These are phyloP conservation scores for Violaceomyces palustris DNA, from an alignment of 1,284 basidiomycete species.

Conservation along the genomic window DNA sequence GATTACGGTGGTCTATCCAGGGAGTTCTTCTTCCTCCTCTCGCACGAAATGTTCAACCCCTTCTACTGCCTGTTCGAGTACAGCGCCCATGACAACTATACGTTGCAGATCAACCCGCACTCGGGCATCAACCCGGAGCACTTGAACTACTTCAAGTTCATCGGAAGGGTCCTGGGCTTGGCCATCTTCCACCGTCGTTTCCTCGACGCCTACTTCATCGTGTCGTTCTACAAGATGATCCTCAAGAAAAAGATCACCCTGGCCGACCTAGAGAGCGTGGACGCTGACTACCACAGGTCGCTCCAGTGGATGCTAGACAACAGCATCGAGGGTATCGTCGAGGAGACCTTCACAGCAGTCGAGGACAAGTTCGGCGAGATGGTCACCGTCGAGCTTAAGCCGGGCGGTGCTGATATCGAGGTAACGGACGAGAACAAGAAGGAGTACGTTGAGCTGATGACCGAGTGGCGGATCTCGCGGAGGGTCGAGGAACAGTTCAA, in stretches of 20 bases:
- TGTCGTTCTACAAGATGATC: constrained; percentile 98
- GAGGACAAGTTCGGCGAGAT: constrained; percentile 97
- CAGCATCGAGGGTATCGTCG: constrained; percentile 49
- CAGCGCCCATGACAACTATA: constrained; percentile 98
- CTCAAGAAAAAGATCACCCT: constrained; percentile 53
- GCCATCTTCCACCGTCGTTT: constrained; percentile 98
- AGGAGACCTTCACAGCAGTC: constrained; percentile 57
- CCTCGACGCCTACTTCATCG: constrained; percentile 97
- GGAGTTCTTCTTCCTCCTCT: constrained; percentile 99
- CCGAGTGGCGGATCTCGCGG: constrained; percentile 85
- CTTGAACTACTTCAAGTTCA: constrained; percentile 99
- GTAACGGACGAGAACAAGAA: constrained; percentile 98
- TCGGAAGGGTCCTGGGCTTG: constrained; percentile 85
- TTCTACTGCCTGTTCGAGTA: constrained; percentile 99
- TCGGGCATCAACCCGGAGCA: constrained; percentile 98
- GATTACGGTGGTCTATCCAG: constrained; percentile 97
- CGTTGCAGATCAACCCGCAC: constrained; percentile 94
- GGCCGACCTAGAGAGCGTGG: constrained; percentile 49
- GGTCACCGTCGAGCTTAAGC: constrained; percentile 85
- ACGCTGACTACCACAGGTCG: constrained; percentile 68
- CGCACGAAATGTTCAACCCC: constrained; percentile 69
- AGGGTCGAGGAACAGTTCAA: constrained; percentile 93
- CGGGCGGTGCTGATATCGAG: constrained; percentile 73
- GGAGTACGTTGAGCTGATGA: constrained; percentile 92
- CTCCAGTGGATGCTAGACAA: constrained; percentile 79